Evolutionary conservation across 306 rosid genomes (phyloP), one percentile per base, ranked within the genome.

Genomic region (Medicago lupulina): DNA sequence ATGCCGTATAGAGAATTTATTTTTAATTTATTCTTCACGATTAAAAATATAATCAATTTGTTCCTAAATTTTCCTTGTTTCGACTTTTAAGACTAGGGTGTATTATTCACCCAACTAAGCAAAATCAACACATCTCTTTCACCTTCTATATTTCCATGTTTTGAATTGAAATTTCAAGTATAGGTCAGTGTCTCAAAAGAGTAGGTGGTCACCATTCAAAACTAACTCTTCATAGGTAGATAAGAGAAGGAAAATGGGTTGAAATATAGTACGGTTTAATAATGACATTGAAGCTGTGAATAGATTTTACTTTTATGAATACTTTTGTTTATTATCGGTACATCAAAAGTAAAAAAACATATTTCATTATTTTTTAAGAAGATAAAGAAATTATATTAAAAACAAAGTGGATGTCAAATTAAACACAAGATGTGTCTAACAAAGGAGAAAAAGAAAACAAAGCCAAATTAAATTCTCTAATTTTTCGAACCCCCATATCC

Each of bases 51-150:
- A 53, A 17, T 17, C 18, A 67, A 61, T n/a, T 3, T 62, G 19
- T 21, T 59, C 54, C 65, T 9, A 47, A 19, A 39, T 14, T 70
- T 53, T 43, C 55, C 34, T 31, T 18, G 81, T 66, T 64, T 70
- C 46, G 54, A 66, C 71, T 67, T 51, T 50, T 17, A 23, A 31
- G 41, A 6, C 9, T 54, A 3, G 9, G 54, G 18, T 67, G n/a
- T 13, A 25, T 50, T 75, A 28, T 14, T 68, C 43, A 41, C 51
- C 74, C 43, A 51, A 31, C n/a, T 36, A 19, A 54, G 76, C 28
- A 71, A 68, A 76, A 70, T 53, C 76, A 69, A 81, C 50, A 36
- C 59, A 60, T 84, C 83, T 11, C 46, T 46, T 62, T 53, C 80
- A 53, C 50, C 41, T 23, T 39, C 8, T 54, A 68, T 15, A 46